Base-by-base conservation (phyloP, 202 grass and related monocot species). In the Zoysia matrella region DNA sequence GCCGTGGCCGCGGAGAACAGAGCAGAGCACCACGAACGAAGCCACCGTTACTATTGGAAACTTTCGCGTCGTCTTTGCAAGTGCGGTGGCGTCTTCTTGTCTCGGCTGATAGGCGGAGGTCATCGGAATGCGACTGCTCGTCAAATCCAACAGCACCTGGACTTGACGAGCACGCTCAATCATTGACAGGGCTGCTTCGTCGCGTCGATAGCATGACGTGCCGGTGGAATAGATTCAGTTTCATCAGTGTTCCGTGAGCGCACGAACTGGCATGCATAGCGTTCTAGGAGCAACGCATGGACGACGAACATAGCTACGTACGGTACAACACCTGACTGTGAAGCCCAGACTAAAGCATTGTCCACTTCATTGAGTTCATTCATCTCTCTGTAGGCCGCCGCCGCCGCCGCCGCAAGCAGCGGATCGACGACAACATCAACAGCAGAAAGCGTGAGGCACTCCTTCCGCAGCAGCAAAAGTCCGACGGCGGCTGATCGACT, bases 221-320 rank as follows among this genome's bases (percentile, higher is more conserved):
- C 10, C 7, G 64, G 4, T 46, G 12, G 36, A 43, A 14, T 13
- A 8, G 55, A 47, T 47, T 30, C 55, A 60, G 54, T 45, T 45
- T 60, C 72, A 47, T n/a, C n/a, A n/a, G 52, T 57, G 72, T 58
- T 60, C 22, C 72, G n/a, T n/a, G n/a, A n/a, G n/a, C n/a, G n/a
- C n/a, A 39, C 41, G 39, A 57, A 69, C 15, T 12, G 4, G 67
- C 13, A 46, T 8, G 13, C 61, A 1, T 0, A 6, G n/a, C 43
- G 1, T 8, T 52, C 10, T 7, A 73, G 11, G 51, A 12, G 2
- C 18, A 71, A 41, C 1, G 1, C 13, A 11, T 2, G 45, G 58
- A 56, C 40, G 45, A 47, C 2, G 10, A 18, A 2, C 41, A 18
- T 3, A 11, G 51, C 3, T 8, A 52, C 48, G n/a, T n/a, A n/a